phyloP scores from a whole-genome alignment of 352 stramenopile genomes.

The Phytopythium kandeliae region DNA sequence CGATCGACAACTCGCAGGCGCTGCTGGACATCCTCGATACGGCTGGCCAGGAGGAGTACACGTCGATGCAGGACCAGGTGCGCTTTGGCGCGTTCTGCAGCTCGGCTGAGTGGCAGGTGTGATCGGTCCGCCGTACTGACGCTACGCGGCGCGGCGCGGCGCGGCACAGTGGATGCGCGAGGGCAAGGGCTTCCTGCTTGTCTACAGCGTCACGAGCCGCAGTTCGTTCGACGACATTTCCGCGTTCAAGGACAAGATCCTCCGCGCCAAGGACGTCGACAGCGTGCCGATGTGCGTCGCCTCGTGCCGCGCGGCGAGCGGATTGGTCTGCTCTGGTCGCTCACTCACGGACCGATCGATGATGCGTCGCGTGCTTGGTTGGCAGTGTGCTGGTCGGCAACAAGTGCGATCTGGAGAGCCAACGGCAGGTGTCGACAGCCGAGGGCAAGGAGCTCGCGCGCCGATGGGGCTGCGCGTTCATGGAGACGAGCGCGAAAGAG shows the following conservation, averaged over 20 bases:
- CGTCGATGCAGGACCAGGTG: slow-evolving; percentile 88
- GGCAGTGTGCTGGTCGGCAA: slow-evolving; percentile 80
- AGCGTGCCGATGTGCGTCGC: slow-evolving; percentile 66
- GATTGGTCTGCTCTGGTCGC: too few species aligned
- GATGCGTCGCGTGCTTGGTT: background rate
- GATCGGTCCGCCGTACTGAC: too few species aligned
- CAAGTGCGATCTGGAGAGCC: slow-evolving; percentile 80
- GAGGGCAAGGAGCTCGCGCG: slow-evolving; percentile 65
- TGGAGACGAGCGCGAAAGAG: slow-evolving; percentile 87
- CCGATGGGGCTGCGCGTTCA: slow-evolving; percentile 81
- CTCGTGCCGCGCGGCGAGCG: too few species aligned
- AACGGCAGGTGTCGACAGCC: slow-evolving; percentile 60
- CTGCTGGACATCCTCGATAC: slow-evolving; percentile 91
- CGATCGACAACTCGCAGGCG: slow-evolving; percentile 76
- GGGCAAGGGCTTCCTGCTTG: slow-evolving; percentile 87
- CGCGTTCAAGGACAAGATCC: slow-evolving; percentile 88
- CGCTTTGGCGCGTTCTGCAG: background rate
- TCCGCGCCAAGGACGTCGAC: slow-evolving; percentile 86
- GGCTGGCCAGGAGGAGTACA: slow-evolving; percentile 91
- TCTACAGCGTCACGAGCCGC: slow-evolving; percentile 88
- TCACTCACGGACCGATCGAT: too few species aligned
- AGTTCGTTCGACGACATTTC: slow-evolving; percentile 89
- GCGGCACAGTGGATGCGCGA: slow-evolving; percentile 91
- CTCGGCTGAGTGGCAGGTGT: too few species aligned
- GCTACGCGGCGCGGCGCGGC: too few species aligned